Evolutionary conservation across 1,139 yeast species (phyloP).

Genomic region (Suhomyces yuchorum): DNA sequence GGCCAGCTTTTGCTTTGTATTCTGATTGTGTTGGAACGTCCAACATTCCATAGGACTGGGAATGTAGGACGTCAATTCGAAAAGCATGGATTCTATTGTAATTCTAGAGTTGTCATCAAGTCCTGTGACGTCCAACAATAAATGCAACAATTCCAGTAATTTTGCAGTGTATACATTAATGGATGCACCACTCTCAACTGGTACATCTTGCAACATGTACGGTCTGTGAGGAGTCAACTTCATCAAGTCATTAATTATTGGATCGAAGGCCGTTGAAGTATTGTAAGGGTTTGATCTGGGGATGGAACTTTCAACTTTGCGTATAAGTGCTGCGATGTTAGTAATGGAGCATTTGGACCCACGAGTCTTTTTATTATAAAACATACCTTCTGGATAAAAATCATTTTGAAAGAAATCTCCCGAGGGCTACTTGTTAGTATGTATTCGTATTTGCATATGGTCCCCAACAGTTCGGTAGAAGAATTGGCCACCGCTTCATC

Average conservation of each 20-base stretch:
- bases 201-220: constrained; percentile 8
- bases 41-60: constrained; percentile 24
- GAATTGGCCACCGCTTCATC: not conserved
- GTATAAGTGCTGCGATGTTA: constrained; percentile 20
- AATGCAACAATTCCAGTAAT: constrained; percentile 32
- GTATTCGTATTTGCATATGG: not conserved
- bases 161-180: constrained; percentile 30
- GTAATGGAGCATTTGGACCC: not conserved
- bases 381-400: constrained; percentile 30
- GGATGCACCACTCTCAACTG: constrained; percentile 15
- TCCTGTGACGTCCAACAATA: constrained; percentile 30
- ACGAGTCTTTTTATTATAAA: not conserved
- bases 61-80: constrained; percentile 31
- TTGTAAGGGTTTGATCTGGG: constrained; percentile 17
- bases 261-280: constrained; percentile 25
- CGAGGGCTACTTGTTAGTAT: constrained; percentile 10
- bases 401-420: constrained; percentile 11
- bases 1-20: constrained; percentile 6
- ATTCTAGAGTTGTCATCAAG: constrained; percentile 36
- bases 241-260: constrained; percentile 34
- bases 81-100: constrained; percentile 30
- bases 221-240: constrained; percentile 35
- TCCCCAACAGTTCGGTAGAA: not conserved
- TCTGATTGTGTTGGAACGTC: constrained; percentile 14
- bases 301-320: constrained; percentile 15